A percentile compares a stretch with the other conserved stretches of the same genome.
Conservation (phyloP, 2,329 filamentous ascomycete genomes). For the Colletotrichum plurivorum region DNA sequence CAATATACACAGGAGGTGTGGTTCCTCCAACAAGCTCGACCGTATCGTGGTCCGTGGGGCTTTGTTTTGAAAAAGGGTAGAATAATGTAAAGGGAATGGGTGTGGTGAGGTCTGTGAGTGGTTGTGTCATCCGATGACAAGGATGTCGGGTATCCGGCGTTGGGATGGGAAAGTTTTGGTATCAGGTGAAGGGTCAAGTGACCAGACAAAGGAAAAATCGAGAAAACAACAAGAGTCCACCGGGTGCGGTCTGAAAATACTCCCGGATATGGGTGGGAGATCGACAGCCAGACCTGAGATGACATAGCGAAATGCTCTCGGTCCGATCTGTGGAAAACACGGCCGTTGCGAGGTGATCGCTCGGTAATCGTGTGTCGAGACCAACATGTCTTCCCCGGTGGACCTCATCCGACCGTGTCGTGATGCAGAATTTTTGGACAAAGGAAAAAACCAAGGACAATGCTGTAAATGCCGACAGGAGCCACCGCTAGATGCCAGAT, state of each 20-base stretch:
- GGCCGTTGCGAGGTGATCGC: slow-evolving; percentile 1
- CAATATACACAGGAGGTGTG: slow-evolving; percentile 37
- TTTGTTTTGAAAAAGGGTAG: slow-evolving; percentile 32
- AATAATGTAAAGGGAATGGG: slow-evolving; percentile 38
- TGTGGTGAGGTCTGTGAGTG: slow-evolving; percentile 37
- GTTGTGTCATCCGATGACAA: slow-evolving; percentile 38
- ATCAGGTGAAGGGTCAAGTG: slow-evolving; percentile 41
- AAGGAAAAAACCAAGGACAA: slow-evolving; percentile 41
- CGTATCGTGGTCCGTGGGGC: slow-evolving; percentile 30
- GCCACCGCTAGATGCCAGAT: slow-evolving; percentile 44
- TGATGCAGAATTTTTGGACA: slow-evolving; percentile 38
- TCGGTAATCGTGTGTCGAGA: slow-evolving; percentile 20
- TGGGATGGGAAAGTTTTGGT: slow-evolving; percentile 37
- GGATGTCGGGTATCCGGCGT: slow-evolving; percentile 39
- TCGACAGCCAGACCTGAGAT: slow-evolving; percentile 25
- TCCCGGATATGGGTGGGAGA: slow-evolving; percentile 33
- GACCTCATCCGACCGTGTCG: slow-evolving; percentile 19
- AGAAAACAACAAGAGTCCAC: slow-evolving; percentile 28
- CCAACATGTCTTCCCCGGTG: slow-evolving; percentile 19
- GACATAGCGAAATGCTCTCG: slow-evolving; percentile 39
- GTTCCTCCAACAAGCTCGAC: slow-evolving; percentile 35
- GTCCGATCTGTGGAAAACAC: slow-evolving; percentile 31
- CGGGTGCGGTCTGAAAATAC: slow-evolving; percentile 24
- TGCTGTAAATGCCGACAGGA: slow-evolving; percentile 41
- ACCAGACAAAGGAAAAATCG: slow-evolving; percentile 38